These are phyloP conservation scores for Saccharomyces hybrid DNA, from an alignment of 1,139 yeast genomes.

Conservation along the genomic window DNA sequence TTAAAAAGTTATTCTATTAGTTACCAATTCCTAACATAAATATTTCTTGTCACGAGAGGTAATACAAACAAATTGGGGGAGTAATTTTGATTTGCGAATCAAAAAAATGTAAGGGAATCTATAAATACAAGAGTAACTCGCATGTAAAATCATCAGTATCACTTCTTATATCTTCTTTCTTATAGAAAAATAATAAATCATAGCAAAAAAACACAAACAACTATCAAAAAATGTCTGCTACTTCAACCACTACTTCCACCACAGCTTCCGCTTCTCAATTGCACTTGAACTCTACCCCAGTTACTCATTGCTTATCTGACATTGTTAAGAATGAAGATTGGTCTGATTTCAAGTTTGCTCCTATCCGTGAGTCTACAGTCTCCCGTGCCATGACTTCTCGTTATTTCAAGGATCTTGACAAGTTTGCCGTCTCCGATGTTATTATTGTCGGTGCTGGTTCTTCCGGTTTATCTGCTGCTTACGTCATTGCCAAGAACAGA, in stretches of 20 bases:
- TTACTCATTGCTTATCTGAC: constrained; percentile 34
- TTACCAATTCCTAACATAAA: neutral
- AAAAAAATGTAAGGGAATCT: neutral
- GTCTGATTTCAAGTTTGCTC: constrained; percentile 61
- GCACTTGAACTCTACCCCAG: constrained; percentile 26
- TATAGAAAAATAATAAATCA: neutral
- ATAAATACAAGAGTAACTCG: neutral
- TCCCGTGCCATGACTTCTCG: constrained; percentile 80
- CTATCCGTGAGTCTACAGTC: constrained; percentile 71
- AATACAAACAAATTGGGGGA: neutral
- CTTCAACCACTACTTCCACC: constrained; percentile 6
- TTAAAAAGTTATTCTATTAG: neutral
- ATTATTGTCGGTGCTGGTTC: constrained; percentile 77
- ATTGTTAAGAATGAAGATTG: constrained; percentile 42
- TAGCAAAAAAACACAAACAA: neutral
- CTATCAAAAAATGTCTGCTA: neutral
- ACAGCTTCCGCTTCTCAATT: constrained; percentile 20
- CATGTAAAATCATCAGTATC: neutral
- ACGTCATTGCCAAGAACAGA: constrained; percentile 61
- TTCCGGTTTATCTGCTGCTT: constrained; percentile 71
- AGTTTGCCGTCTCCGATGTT: constrained; percentile 66
- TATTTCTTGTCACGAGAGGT: neutral
- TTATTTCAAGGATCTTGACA: constrained; percentile 66
- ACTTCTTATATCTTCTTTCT: neutral
- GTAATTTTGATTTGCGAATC: neutral